Evolutionary conservation across 495 filamentous ascomycete species (phyloP), one percentile per base, ranked within the genome.

Genomic region (Penicillium coffeae): DNA sequence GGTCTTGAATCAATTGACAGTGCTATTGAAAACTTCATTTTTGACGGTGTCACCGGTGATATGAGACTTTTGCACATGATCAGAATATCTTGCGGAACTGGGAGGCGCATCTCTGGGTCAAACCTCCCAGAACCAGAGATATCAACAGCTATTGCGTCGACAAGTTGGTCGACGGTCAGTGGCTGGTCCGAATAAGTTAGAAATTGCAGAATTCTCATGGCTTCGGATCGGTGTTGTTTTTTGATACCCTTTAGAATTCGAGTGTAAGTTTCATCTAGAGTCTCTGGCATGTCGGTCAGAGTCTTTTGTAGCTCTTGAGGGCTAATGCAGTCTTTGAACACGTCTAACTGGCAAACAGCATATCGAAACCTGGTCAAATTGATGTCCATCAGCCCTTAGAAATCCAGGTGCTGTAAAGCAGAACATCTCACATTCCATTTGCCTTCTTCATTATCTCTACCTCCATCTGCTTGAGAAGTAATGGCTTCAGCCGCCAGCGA

Each of bases 351-450:
- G 13, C 41, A 44, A 15, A 8, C 21, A 9, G 41, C 41, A 21
- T 27, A 44, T 1, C 21, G 14, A 15, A 44, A 44, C 21, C 41
- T 44, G 7, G 9, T 18, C 14, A 19, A 3, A 40, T 15, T 27
- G 21, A 32, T 22, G 6, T 12, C 6, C 12, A 19, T 40, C 3
- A 19, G 18, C 15, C 13, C 9, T 12, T 14, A 21, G 21, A 40
- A 4, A 21, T 42, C 20, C 6, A 36, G n/a, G n/a, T n/a, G n/a
- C n/a, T n/a, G n/a, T 14, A 25, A 8, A 8, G 8, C 22, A 14
- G 2, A 25, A 25, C 16, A 12, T 27, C 63, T 50, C 56, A 75
- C 63, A 74, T 72, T 47, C 66, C 65, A 46, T 66, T 35, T 13
- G 58, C 59, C 51, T 65, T 57, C 16, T 59, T 15, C 38, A 60